A percentile compares a stretch with the other conserved stretches of the same genome.
phyloP scores from a whole-genome alignment of 768 basidiomycete genomes.

The Boletus rufocinnamomeus region DNA sequence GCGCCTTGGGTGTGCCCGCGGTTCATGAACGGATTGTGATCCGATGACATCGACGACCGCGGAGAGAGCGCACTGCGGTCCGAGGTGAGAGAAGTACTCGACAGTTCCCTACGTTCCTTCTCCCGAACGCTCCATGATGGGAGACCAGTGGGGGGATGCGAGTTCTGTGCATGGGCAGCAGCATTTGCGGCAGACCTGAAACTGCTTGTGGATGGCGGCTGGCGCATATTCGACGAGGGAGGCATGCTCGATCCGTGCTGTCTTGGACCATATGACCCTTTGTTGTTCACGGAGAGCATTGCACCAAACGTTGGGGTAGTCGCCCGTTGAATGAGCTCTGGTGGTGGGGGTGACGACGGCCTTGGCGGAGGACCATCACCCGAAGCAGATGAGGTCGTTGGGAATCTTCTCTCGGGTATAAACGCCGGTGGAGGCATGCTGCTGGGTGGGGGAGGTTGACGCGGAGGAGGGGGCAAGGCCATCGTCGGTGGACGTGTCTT shows the following conservation, averaged over 20 bases:
- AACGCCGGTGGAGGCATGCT: slow-evolving; percentile 77
- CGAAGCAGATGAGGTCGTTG: slow-evolving; percentile 44
- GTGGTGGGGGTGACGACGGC: slow-evolving; percentile 90
- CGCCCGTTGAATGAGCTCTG: slow-evolving; percentile 89
- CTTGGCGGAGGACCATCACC: slow-evolving; percentile 75
- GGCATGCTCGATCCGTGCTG: slow-evolving; percentile 78
- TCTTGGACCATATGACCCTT: slow-evolving; percentile 48
- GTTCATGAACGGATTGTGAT: slow-evolving; percentile 54
- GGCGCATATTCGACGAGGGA: slow-evolving; percentile 64
- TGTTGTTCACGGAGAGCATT: slow-evolving; percentile 57
- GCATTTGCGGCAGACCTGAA: slow-evolving; percentile 76
- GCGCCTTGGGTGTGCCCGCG: slow-evolving; percentile 38
- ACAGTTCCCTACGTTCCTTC: slow-evolving; percentile 57
- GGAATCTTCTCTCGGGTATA: slow-evolving; percentile 67
- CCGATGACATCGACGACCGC: slow-evolving; percentile 82
- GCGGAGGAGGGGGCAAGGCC: slow-evolving; percentile 78
- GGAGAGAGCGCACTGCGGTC: slow-evolving; percentile 70
- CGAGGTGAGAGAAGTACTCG: slow-evolving; percentile 69
- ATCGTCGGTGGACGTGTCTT: slow-evolving; percentile 86
- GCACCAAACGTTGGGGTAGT: slow-evolving; percentile 81
- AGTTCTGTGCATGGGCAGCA: slow-evolving; percentile 50
- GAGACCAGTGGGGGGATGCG: slow-evolving; percentile 43
- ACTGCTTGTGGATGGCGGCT: slow-evolving; percentile 77
- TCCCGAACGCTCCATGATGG: slow-evolving; percentile 55
- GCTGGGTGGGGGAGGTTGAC: slow-evolving; percentile 66